Evolutionary conservation across 2,329 filamentous ascomycete species (phyloP).

Genomic region (Cadophora sp.): DNA sequence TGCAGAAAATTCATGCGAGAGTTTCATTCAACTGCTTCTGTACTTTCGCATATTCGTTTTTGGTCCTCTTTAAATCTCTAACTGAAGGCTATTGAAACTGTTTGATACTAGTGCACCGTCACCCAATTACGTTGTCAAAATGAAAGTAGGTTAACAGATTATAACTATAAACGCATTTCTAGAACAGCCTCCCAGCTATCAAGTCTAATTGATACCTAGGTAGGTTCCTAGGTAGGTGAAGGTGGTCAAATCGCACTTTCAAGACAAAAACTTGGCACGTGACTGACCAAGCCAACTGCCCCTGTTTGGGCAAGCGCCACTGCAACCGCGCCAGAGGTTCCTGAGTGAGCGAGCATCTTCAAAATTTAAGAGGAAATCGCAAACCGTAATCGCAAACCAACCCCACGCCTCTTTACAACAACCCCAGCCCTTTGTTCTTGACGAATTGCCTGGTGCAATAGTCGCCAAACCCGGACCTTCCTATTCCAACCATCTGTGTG

Average conservation of each 20-base stretch:
- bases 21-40: not conserved
- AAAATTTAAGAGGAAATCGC: constrained; percentile 11
- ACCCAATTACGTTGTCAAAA: too few species aligned
- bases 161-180: too few species aligned
- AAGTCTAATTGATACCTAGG: too few species aligned
- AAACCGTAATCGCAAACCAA: constrained; percentile 11
- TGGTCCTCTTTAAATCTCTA: too few species aligned
- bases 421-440: constrained; percentile 11
- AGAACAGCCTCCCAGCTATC: too few species aligned
- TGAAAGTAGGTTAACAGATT: too few species aligned
- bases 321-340: not conserved
- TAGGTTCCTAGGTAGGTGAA: too few species aligned
- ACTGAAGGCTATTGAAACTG: too few species aligned
- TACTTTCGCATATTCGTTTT: not conserved
- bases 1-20: not conserved
- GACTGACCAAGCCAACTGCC: not conserved
- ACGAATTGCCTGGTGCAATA: constrained; percentile 43
- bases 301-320: constrained; percentile 10
- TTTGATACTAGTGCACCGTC: too few species aligned
- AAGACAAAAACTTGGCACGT: not conserved
- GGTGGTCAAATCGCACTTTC: not conserved
- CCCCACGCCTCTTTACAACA: constrained; percentile 19
- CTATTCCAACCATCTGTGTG: constrained; percentile 18
- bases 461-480: constrained; percentile 29
- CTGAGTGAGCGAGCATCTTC: not conserved